Evolutionary conservation across 2,329 filamentous ascomycete species (phyloP).

Genomic region (Corniculantispora saksenae): DNA sequence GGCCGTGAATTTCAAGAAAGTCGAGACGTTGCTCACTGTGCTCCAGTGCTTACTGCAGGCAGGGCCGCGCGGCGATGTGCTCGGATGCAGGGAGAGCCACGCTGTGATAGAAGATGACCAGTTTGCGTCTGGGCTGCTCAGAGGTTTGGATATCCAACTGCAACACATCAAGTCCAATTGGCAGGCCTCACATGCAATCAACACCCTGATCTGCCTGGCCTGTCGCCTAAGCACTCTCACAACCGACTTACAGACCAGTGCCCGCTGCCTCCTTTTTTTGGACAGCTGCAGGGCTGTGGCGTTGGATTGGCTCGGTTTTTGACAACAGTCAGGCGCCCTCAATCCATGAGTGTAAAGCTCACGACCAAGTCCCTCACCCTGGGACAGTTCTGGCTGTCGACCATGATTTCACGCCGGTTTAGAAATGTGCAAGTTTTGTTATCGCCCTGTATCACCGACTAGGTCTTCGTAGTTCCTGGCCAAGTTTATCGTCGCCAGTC

Average conservation of each 20-base stretch:
- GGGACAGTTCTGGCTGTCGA: too few relatives aligned
- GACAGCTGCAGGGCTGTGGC: not conserved
- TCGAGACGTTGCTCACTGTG: not conserved
- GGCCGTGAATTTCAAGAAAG: not conserved
- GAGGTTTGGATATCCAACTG: not conserved
- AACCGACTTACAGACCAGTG: too few relatives aligned
- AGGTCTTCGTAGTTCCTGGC: too few relatives aligned
- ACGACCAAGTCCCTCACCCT: too few relatives aligned
- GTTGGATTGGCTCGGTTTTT: not conserved
- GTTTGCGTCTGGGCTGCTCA: not conserved
- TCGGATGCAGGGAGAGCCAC: not conserved
- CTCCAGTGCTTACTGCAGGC: not conserved
- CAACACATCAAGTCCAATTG: constrained; percentile 1
- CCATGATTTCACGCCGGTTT: too few relatives aligned
- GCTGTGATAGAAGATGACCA: not conserved
- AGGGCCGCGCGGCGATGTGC: not conserved
- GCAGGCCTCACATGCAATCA: constrained; percentile 4
- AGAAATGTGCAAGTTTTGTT: too few relatives aligned
- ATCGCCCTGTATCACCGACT: too few relatives aligned
- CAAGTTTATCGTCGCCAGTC: too few relatives aligned
- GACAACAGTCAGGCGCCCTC: not conserved
- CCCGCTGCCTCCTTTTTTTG: not conserved
- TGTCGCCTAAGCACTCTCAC: not conserved
- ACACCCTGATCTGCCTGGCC: not conserved
- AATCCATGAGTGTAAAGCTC: not conserved